Evolutionary conservation across 129 eudicot species (phyloP), one percentile per base, ranked within the genome.

Genomic region (Ambrosia trifida): DNA sequence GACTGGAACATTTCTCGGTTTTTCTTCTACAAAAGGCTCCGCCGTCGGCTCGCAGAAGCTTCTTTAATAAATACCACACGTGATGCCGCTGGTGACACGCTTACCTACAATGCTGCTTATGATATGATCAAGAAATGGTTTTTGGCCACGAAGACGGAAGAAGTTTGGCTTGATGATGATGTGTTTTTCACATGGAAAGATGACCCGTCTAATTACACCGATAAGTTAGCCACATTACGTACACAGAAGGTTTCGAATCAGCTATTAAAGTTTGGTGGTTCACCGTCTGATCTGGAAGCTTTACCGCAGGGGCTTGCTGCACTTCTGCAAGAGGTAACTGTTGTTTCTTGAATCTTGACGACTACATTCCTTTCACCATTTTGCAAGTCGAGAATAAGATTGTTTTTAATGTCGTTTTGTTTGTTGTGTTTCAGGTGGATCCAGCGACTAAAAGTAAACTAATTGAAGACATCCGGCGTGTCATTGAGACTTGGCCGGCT

Each of bases 291-390:
- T 85, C 79, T 94, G 56, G 79, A 79, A 72, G 97, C 94, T 35
- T 82, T 94, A 62, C 99, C 99, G 0, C 87, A 72, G 35, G 89
- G 91, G 40, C 83, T 94, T 50, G 91, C 90, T 46, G 85, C 86
- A 38, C 88, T 94, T 68, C 68, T 94, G 50, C 68, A 73, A 71
- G 85, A 86, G 97, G 99, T 93, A 72, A 67, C 17, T 4, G 1
- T 17, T 12, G 18, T 19, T 19, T 56, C 31, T 9, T 32, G 18
- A 51, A 50, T n/a, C 57, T 30, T 59, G 7, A 40, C 40, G 7
- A 40, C 40, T 16, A 2, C 2, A 2, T 9, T 11, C 10, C 28
- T 51, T 40, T 38, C 44, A 17, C 5, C 4, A 4, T 52, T 50
- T 50, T 3, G 9, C 6, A 17, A 52, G 43, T 12, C 17, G 19